These are phyloP conservation scores for Poteriospumella lacustris DNA, from an alignment of 108 stramenopile genomes.

Conservation along the genomic window DNA sequence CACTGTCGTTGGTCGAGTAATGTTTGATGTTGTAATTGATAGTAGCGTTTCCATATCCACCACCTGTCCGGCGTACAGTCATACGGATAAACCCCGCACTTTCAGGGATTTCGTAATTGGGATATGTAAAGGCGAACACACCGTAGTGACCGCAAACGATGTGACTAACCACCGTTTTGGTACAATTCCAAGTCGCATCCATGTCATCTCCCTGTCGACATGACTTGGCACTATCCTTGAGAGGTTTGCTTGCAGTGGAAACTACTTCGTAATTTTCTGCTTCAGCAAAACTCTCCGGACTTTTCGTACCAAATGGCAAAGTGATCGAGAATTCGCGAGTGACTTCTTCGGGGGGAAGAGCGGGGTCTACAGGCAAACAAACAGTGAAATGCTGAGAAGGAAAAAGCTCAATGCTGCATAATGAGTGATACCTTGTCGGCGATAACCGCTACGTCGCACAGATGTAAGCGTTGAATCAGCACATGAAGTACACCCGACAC, in stretches of 20 bases:
- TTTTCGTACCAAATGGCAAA: constrained; percentile 65
- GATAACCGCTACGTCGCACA: constrained; percentile 62
- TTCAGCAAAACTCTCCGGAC: constrained; percentile 61
- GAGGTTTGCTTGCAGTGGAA: constrained; percentile 25
- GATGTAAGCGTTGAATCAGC: constrained; percentile 61
- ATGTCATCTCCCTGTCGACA: constrained; percentile 54
- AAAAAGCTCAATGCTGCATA: background rate
- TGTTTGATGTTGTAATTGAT: constrained; percentile 57
- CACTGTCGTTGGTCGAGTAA: constrained; percentile 49
- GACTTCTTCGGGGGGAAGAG: constrained; percentile 63
- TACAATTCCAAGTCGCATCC: constrained; percentile 21
- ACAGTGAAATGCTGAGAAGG: background rate
- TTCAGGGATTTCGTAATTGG: constrained; percentile 56
- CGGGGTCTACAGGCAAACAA: constrained; percentile 45
- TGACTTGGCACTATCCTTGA: constrained; percentile 45
- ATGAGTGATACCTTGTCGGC: constrained; percentile 15
- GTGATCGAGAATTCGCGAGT: constrained; percentile 57
- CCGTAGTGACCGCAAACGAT: constrained; percentile 62
- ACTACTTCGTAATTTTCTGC: constrained; percentile 54
- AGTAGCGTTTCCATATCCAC: constrained; percentile 52
- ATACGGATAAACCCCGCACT: constrained; percentile 47
- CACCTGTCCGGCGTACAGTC: constrained; percentile 57
- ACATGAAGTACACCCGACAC: constrained; percentile 55
- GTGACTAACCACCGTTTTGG: constrained; percentile 25
- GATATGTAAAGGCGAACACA: constrained; percentile 53